phyloP scores from a whole-genome alignment of 768 basidiomycete species.

The Suillus sp. region DNA sequence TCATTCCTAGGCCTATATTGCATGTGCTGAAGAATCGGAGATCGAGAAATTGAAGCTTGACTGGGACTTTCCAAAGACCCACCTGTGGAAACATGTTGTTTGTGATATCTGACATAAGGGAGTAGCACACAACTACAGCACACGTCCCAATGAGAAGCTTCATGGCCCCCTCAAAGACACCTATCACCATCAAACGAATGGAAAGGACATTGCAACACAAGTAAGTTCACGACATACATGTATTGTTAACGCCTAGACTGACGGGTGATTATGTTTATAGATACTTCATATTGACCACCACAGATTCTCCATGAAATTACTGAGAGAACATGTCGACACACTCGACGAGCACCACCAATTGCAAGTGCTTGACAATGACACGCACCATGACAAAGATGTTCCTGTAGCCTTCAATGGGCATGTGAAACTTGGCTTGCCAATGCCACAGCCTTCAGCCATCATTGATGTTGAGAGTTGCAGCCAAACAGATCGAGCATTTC shows the following conservation, averaged over 20 bases:
- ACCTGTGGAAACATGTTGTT: conserved; percentile 36
- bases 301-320: conserved; percentile 8
- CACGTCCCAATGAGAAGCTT: conserved; percentile 34
- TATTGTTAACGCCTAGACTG: background rate
- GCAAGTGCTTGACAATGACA: conserved; percentile 14
- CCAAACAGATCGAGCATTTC: background rate
- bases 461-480: background rate
- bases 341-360: conserved; percentile 21
- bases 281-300: conserved; percentile 21
- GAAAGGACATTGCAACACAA: conserved; percentile 35
- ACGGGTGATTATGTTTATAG: conserved; percentile 2
- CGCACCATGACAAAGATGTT: background rate
- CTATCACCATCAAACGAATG: conserved; percentile 35
- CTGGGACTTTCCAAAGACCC: conserved; percentile 41
- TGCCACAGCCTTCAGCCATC: background rate
- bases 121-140: conserved; percentile 33
- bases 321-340: conserved; percentile 5
- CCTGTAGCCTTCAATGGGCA: background rate
- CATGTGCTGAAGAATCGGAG: background rate
- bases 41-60: conserved; percentile 23
- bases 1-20: conserved; percentile 4
- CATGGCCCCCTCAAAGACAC: conserved; percentile 32
- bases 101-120: conserved; percentile 37
- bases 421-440: background rate
- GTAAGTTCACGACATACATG: too few relatives aligned